Evolutionary conservation across 2,329 filamentous ascomycete species (phyloP), one percentile per base, ranked within the genome.

Genomic region (Penicillium sp.): DNA sequence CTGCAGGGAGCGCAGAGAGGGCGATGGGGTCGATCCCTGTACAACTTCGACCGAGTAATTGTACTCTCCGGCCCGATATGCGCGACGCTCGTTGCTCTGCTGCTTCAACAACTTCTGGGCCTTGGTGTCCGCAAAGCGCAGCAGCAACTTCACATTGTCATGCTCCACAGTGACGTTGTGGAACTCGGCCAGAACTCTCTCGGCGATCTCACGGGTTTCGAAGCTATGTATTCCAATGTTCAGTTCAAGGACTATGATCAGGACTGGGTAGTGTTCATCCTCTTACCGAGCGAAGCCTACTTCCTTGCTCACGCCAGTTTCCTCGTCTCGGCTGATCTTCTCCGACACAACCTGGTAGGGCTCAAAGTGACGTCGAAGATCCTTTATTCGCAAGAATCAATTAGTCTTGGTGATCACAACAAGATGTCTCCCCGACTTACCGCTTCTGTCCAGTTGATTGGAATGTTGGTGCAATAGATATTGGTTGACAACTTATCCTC

Each of bases 71-170:
- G 94, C 95, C 62, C 95, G 92, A 81, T 97, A 98, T 74, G 96
- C 92, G 64, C 95, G 93, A 61, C 93, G 92, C 76, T 97, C 93
- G 35, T 95, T 93, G 45, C 94, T 98, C 75, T 97, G 91, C 67
- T 95, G 91, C 85, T 99, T 99, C 70, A 99, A 85, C 75, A 95
- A 88, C 83, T 99, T 99, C 79, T 99, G 95, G 65, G 94, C 91
- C 59, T 95, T 92, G 40, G 95, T 99, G 75, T 99, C 95, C 65
- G 96, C 94, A 77, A 96, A 99, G 68, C 95, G 93, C 70, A 99
- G 93, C 80, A 97, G 93, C 80, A 95, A 87, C 66, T 93, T 89
- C 67, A 95, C 87, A 30, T 90, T 88, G 72, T 96, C 92, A 37
- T 91, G 88, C 44, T 91, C 91, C 9, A 55, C 54, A 68, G 91